phyloP scores from a whole-genome alignment of 352 stramenopile genomes.

The Nannochloropsis limnetica region DNA sequence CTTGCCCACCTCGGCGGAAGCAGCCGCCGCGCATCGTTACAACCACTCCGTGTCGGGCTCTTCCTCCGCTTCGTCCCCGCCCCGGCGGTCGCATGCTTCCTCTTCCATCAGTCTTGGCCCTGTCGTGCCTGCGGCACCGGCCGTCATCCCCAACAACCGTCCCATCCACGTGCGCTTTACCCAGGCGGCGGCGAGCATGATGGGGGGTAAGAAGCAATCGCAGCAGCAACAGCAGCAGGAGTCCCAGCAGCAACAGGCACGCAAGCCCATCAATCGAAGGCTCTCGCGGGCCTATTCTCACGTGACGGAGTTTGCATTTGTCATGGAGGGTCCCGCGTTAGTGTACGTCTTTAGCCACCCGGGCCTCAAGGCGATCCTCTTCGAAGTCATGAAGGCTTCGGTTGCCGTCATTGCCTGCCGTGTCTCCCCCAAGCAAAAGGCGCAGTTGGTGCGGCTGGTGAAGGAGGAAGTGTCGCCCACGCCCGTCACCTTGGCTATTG shows the following conservation, averaged over 20 bases:
- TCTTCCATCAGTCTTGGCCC: not conserved
- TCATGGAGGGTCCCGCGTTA: slow-evolving; percentile 74
- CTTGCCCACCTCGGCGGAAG: not conserved
- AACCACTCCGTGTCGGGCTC: not conserved
- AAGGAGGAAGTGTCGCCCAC: slow-evolving; percentile 57
- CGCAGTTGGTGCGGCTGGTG: slow-evolving; percentile 75
- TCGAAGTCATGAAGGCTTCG: slow-evolving; percentile 52
- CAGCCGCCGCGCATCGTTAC: not conserved
- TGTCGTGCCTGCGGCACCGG: not conserved
- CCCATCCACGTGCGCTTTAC: slow-evolving; percentile 11
- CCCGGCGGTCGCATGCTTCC: not conserved
- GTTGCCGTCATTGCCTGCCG: slow-evolving; percentile 84
- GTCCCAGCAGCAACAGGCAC: not conserved
- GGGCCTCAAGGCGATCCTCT: slow-evolving; percentile 64
- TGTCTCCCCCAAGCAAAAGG: slow-evolving; percentile 95
- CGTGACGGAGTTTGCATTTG: slow-evolving; percentile 54
- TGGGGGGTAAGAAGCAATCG: not conserved
- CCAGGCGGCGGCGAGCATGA: not conserved
- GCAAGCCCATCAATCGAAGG: not conserved
- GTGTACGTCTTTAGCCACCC: slow-evolving; percentile 62
- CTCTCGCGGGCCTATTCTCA: not conserved
- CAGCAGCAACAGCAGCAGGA: not conserved
- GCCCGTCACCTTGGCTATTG: slow-evolving; percentile 59
- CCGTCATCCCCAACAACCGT: not conserved
- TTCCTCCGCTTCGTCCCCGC: not conserved